These are phyloP conservation scores for Glycine soja DNA, from an alignment of 306 rosid species.

Conservation along the genomic window DNA sequence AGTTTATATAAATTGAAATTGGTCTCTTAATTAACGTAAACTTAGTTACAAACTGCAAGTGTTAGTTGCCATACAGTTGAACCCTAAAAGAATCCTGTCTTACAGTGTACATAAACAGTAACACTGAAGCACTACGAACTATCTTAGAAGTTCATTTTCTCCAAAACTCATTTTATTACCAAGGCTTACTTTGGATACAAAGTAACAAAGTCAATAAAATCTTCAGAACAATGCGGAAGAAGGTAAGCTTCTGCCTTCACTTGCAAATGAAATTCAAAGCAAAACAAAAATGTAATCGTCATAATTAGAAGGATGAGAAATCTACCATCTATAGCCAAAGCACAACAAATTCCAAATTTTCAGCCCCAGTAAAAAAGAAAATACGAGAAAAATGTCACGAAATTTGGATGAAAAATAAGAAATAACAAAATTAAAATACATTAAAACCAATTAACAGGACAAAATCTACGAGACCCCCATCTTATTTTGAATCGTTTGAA, in stretches of 20 bases:
- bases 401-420: not conserved
- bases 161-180: not conserved
- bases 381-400: no score
- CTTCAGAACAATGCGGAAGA: not conserved
- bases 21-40: not conserved
- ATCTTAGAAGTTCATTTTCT: conserved; percentile 16
- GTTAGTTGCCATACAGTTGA: not conserved
- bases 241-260: not conserved
- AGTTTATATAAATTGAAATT: no score
- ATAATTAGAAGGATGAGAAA: not conserved
- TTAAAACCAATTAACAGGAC: not conserved
- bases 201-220: not conserved
- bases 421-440: not conserved
- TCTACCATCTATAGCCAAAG: not conserved
- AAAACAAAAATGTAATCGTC: not conserved
- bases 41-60: not conserved
- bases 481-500: not conserved
- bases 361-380: not conserved
- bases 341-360: not conserved
- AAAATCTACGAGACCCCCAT: not conserved
- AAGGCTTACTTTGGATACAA: not conserved
- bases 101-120: not conserved
- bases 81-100: not conserved
- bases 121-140: not conserved
- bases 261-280: not conserved